Conservation (phyloP, 2,329 filamentous ascomycete genomes). For the Talaromyces sp. region DNA sequence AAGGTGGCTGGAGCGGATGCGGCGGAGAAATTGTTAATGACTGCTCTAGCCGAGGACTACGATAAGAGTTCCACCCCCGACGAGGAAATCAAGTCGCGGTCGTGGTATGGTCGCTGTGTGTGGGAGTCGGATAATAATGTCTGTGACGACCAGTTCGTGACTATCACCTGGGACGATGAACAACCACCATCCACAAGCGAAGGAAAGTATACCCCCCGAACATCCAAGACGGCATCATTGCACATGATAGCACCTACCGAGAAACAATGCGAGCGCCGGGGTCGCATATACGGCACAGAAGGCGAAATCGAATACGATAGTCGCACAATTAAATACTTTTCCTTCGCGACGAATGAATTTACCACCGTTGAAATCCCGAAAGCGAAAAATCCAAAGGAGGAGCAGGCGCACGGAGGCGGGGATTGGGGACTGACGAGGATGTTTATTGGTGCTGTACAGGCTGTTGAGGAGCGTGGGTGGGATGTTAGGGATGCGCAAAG, state of each 20-base stretch:
- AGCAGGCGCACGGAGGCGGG: conserved; percentile 66
- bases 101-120: conserved; percentile 91
- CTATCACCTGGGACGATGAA: conserved; percentile 80
- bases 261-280: conserved; percentile 80
- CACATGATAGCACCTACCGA: conserved; percentile 93
- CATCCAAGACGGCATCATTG: conserved; percentile 80
- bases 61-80: conserved; percentile 53
- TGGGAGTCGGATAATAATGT: conserved; percentile 93
- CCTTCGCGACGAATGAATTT: conserved; percentile 60
- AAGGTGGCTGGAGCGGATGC: conserved; percentile 43
- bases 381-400: conserved; percentile 53
- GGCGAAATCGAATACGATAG: conserved; percentile 89
- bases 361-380: conserved; percentile 59
- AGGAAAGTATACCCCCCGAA: conserved; percentile 38
- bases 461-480: conserved; percentile 69
- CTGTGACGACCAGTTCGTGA: conserved; percentile 87
- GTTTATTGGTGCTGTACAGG: conserved; percentile 78
- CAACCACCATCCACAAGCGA: neutral
- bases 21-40: conserved; percentile 52
- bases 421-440: conserved; percentile 76
- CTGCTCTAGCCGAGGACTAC: conserved; percentile 54
- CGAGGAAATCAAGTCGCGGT: conserved; percentile 47
- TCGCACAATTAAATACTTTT: conserved; percentile 67
- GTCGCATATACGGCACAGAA: conserved; percentile 77
- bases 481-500: conserved; percentile 68